phyloP scores from a whole-genome alignment of 2,329 filamentous ascomycete genomes.

The Trichophyton mentagrophytes region DNA sequence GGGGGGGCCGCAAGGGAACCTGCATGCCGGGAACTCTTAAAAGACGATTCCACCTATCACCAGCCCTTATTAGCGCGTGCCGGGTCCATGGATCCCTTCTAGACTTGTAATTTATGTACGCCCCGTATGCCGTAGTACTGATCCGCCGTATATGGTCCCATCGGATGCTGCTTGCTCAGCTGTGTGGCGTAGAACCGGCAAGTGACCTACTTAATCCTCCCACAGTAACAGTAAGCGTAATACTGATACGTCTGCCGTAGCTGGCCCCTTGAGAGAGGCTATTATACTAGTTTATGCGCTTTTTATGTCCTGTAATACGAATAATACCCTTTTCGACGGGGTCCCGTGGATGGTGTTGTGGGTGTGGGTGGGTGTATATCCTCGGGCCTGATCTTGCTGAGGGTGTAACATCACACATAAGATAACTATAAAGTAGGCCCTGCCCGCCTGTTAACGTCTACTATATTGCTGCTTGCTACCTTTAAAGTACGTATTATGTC shows the following conservation, averaged over 20 bases:
- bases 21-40: background rate
- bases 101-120: constrained; percentile 1
- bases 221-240: background rate
- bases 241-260: background rate
- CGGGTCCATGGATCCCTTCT: constrained; percentile 4
- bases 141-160: background rate
- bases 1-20: background rate
- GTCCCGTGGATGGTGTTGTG: background rate
- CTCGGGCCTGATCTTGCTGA: too few relatives aligned
- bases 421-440: background rate
- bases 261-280: background rate
- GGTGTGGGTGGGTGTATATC: background rate
- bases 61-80: background rate
- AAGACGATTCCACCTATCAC: constrained; percentile 4
- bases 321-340: background rate
- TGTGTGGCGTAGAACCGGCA: background rate
- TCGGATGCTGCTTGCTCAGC: background rate
- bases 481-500: background rate
- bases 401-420: background rate
- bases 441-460: background rate
- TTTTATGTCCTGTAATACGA: background rate
- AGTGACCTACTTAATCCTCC: background rate
- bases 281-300: background rate
- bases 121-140: background rate
- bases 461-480: background rate